Base-by-base conservation (phyloP, 176 grass and related monocot genomes). In the bread wheat (Triticum aestivum) region DNA sequence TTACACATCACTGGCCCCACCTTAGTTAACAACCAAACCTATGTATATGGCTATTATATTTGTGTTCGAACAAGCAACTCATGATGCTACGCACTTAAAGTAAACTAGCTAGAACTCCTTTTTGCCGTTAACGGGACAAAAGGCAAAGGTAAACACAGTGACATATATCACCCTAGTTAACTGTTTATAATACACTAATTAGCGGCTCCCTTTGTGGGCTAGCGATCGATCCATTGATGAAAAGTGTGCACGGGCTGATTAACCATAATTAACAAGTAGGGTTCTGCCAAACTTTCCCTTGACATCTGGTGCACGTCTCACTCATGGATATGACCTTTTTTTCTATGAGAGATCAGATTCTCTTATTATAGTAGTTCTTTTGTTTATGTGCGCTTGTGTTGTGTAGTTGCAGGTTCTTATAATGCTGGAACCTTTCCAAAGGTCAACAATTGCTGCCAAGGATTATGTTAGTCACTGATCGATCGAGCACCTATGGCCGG, bases 381-480 rank as follows among this genome's bases (percentile, higher is more conserved):
- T 21, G 18, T 59, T 59, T 59, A 21, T 59, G n/a, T 54, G 15
- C 6, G 41, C 65, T 42, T 35, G 67, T 80, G 69, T 58, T 35
- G 58, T 80, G 69, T 74, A 29, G 44, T 84, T 29, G 74, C 44
- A 75, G 35, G 5, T 69, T 63, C 84, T 45, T 75, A 75, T 64
- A 71, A 77, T 77, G 61, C 8, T 54, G 61, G 54, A 80, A 15
- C 77, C 82, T 88, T 84, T 88, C 24, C 29, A 70, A 70, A 84
- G 69, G 85, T 91, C 89, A 91, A 88, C 85, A 88, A 88, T 85
- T 91, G 89, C 82, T 88, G 82, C 89, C 29, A 17, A 9, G 69
- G 77, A 62, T 81, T 88, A 81, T 77, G 69, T 75, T 84, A 78
- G 32, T 61, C 9, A 11, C 76, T 45, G 37, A 65, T 42, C 38